Percentiles rank a stretch among this genome's conserved stretches.
phyloP scores from a whole-genome alignment of 2,329 filamentous ascomycete genomes.

The Trichoderma atrobrunneum region DNA sequence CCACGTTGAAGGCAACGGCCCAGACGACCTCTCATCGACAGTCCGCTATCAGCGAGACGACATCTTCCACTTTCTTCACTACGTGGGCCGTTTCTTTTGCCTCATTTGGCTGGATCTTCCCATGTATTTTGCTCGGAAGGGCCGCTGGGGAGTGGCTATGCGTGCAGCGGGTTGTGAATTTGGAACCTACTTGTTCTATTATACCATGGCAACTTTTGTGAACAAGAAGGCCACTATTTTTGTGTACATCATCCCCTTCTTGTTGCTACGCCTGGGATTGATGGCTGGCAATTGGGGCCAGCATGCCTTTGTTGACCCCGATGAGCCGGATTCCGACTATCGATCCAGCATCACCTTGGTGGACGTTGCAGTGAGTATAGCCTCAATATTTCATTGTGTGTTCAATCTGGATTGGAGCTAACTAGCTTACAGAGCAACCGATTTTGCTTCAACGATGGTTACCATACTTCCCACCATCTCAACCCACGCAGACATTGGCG shows the following conservation, averaged over 20 bases:
- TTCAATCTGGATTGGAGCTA: neutral
- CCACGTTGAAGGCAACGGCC: constrained; percentile 78
- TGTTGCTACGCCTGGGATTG: constrained; percentile 64
- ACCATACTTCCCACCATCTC: constrained; percentile 77
- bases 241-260: constrained; percentile 64
- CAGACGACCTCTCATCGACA: constrained; percentile 71
- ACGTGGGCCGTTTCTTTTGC: constrained; percentile 70
- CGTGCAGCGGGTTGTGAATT: constrained; percentile 62
- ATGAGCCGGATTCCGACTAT: constrained; percentile 74
- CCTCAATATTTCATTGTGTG: neutral
- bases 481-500: constrained; percentile 79
- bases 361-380: constrained; percentile 66
- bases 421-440: constrained; percentile 63
- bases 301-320: constrained; percentile 74
- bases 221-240: constrained; percentile 60
- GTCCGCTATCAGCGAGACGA: constrained; percentile 73
- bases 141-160: constrained; percentile 52
- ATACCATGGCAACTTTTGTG: constrained; percentile 44
- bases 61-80: constrained; percentile 63
- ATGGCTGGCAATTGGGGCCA: constrained; percentile 87
- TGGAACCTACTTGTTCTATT: constrained; percentile 52
- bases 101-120: constrained; percentile 74
- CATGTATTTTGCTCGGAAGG: constrained; percentile 66
- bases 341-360: constrained; percentile 76
- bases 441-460: constrained; percentile 79